Percentiles rank a stretch among this genome's conserved stretches.
Conservation (phyloP, 495 filamentous ascomycete genomes). For the Daldinia grandis region DNA sequence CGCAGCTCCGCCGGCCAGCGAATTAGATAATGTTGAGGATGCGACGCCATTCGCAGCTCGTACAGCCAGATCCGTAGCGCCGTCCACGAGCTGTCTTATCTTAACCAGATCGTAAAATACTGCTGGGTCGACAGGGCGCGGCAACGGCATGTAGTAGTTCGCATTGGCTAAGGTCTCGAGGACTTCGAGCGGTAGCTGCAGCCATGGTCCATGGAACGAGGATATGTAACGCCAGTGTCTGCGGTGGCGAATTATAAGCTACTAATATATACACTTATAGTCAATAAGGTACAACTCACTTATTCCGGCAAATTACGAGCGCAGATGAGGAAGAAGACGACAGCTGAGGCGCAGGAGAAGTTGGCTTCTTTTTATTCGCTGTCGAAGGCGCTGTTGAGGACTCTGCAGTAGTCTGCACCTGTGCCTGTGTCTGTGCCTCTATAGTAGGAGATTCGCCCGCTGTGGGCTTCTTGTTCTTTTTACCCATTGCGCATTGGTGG, state of each 20-base stretch:
- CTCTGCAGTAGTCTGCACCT: constrained; percentile 35
- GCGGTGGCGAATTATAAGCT: constrained; percentile 14
- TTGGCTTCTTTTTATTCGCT: constrained; percentile 40
- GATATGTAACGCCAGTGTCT: constrained; percentile 88
- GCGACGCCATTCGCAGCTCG: constrained; percentile 76
- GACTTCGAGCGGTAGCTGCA: constrained; percentile 83
- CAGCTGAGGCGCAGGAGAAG: constrained; percentile 51
- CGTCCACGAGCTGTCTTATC: constrained; percentile 77
- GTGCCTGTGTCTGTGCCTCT: too few relatives aligned
- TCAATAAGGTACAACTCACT: constrained; percentile 56
- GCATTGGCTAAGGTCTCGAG: constrained; percentile 79
- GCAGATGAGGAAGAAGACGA: constrained; percentile 60
- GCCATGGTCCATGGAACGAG: constrained; percentile 84
- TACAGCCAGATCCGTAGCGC: constrained; percentile 77
- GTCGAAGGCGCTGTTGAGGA: constrained; percentile 22
- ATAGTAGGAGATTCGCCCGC: constrained; percentile 40
- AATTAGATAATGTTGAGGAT: constrained; percentile 65
- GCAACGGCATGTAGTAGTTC: constrained; percentile 78
- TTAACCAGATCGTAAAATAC: constrained; percentile 85
- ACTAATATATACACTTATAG: constrained; percentile 13
- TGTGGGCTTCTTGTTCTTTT: constrained; percentile 57
- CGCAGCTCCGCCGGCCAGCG: constrained; percentile 57
- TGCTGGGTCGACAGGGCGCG: constrained; percentile 78
- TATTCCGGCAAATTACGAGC: constrained; percentile 76
- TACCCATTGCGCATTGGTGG: constrained; percentile 50